Conservation (phyloP, 2,329 filamentous ascomycete species). For the Colletotrichum cuscutae region DNA sequence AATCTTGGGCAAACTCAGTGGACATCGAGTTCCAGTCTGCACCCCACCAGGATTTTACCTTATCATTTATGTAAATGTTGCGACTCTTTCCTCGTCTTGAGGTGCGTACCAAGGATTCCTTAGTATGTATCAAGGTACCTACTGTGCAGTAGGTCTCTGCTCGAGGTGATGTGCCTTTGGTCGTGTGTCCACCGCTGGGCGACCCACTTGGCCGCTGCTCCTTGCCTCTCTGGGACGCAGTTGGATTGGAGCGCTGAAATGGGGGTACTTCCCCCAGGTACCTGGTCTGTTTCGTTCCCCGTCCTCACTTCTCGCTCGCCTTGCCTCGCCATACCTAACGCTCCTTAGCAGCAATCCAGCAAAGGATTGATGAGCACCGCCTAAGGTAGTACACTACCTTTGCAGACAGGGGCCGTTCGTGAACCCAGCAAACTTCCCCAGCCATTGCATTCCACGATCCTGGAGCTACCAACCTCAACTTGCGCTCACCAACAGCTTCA, state of each 20-base stretch:
- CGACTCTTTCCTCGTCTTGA: too few relatives aligned
- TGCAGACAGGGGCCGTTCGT: slow-evolving; percentile 7
- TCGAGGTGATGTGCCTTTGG: neutral
- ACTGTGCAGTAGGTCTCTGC: neutral
- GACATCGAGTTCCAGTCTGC: neutral
- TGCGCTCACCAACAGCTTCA: slow-evolving; percentile 12
- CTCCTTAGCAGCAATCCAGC: neutral
- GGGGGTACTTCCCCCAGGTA: neutral
- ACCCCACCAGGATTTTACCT: too few relatives aligned
- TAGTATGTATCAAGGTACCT: too few relatives aligned
- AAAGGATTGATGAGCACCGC: neutral
- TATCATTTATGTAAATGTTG: too few relatives aligned
- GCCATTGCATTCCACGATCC: slow-evolving; percentile 6
- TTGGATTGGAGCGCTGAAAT: neutral
- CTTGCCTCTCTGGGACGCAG: neutral
- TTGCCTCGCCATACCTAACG: slow-evolving; percentile 8
- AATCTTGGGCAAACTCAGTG: neutral
- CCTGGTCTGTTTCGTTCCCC: neutral
- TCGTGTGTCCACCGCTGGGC: neutral
- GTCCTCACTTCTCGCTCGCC: neutral
- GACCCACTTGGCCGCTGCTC: neutral
- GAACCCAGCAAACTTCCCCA: slow-evolving; percentile 16
- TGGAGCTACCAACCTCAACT: neutral
- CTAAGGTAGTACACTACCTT: neutral
- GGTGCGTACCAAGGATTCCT: too few relatives aligned